Evolutionary conservation across 2,329 filamentous ascomycete species (phyloP).

Genomic region (Pestalotiopsis sp.): DNA sequence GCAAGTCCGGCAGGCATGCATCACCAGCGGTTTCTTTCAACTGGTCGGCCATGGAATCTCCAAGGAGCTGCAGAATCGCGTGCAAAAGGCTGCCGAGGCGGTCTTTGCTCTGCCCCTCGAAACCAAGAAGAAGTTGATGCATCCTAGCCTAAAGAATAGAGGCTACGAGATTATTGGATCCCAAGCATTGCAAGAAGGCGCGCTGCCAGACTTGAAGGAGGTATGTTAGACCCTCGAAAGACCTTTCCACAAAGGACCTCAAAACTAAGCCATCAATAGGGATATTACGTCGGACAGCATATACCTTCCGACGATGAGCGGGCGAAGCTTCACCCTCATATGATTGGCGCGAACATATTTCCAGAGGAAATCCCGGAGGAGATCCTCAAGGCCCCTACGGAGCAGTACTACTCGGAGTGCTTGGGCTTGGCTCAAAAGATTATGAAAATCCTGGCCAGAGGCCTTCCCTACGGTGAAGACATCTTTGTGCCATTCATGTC

Average conservation of each 20-base stretch:
- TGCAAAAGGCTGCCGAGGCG: slow-evolving; percentile 42
- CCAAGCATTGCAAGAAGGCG: slow-evolving; percentile 46
- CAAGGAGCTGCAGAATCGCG: slow-evolving; percentile 37
- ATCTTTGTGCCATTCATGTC: slow-evolving; percentile 24
- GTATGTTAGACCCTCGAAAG: slow-evolving; percentile 18
- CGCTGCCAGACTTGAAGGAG: slow-evolving; percentile 50
- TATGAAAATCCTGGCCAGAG: slow-evolving; percentile 25
- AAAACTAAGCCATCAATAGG: slow-evolving; percentile 12
- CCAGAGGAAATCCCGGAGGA: slow-evolving; percentile 18
- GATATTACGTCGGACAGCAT: slow-evolving; percentile 25
- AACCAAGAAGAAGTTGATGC: slow-evolving; percentile 44
- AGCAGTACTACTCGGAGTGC: slow-evolving; percentile 22
- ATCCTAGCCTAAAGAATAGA: slow-evolving; percentile 41
- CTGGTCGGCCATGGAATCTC: slow-evolving; percentile 50
- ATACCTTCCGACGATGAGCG: slow-evolving; percentile 20
- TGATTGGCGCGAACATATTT: slow-evolving; percentile 26
- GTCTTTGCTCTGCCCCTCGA: slow-evolving; percentile 52
- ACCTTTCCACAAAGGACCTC: background rate
- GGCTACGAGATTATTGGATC: slow-evolving; percentile 52
- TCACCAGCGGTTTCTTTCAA: slow-evolving; percentile 55
- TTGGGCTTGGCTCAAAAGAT: slow-evolving; percentile 20
- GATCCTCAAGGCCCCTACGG: slow-evolving; percentile 19
- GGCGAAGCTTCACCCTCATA: slow-evolving; percentile 18
- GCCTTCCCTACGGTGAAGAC: slow-evolving; percentile 22
- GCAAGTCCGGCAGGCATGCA: slow-evolving; percentile 34